Conservation (phyloP, 2,329 filamentous ascomycete species). For the Kalaharituber pfeilii region DNA sequence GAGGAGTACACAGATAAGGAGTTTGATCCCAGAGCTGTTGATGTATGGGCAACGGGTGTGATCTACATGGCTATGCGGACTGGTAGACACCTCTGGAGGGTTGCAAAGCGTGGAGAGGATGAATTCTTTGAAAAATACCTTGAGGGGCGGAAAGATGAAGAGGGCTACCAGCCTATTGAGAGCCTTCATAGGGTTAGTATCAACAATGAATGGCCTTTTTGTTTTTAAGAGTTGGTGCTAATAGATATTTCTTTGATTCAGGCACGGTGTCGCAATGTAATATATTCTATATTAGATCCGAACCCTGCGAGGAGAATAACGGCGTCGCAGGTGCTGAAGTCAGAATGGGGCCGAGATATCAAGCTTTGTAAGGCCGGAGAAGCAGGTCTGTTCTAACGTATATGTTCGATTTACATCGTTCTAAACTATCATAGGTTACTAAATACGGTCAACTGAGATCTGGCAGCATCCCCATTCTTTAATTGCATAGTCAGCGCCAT, state of each 20-base stretch:
- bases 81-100: slow-evolving; percentile 83
- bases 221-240: slow-evolving; percentile 10
- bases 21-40: slow-evolving; percentile 92
- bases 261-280: slow-evolving; percentile 95
- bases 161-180: slow-evolving; percentile 92
- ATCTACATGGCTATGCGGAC: slow-evolving; percentile 99
- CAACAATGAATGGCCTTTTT: not conserved
- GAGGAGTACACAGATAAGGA: slow-evolving; percentile 93
- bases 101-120: slow-evolving; percentile 93
- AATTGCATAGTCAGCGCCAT: no score
- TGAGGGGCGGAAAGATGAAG: slow-evolving; percentile 79
- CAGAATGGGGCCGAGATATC: slow-evolving; percentile 96
- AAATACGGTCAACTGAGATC: not conserved
- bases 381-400: slow-evolving; percentile 41
- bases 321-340: slow-evolving; percentile 90
- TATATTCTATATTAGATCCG: slow-evolving; percentile 94
- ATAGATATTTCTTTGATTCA: slow-evolving; percentile 27
- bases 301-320: slow-evolving; percentile 85
- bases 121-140: slow-evolving; percentile 94
- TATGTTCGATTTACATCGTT: not conserved
- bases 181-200: slow-evolving; percentile 73
- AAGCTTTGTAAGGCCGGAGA: slow-evolving; percentile 92
- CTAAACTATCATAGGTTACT: not conserved
- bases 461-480: not conserved
- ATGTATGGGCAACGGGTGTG: slow-evolving; percentile 94